These are phyloP conservation scores for Fusarium palustre DNA, from an alignment of 2,329 filamentous ascomycete genomes.

Conservation along the genomic window DNA sequence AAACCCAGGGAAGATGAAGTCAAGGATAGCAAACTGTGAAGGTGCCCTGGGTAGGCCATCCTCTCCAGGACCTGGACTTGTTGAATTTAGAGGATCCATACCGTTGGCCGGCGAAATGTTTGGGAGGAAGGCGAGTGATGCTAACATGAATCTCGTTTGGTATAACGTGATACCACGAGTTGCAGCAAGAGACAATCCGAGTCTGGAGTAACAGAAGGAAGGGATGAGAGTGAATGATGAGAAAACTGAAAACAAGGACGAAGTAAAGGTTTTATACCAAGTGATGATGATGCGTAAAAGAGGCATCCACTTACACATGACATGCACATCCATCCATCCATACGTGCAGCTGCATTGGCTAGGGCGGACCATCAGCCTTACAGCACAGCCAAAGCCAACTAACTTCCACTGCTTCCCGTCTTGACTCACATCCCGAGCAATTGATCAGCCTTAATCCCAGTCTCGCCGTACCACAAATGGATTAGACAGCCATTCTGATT, in stretches of 20 bases:
- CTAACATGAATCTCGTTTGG: conserved; percentile 14
- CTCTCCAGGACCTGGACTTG: conserved; percentile 22
- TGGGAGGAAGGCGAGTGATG: conserved; percentile 16
- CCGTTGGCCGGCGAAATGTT: conserved; percentile 11
- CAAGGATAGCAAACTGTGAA: conserved; percentile 63
- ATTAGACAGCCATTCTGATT: not conserved
- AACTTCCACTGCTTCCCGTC: not conserved
- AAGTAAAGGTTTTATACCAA: conserved; percentile 28
- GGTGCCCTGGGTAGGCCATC: conserved; percentile 22
- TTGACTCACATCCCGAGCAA: conserved; percentile 33
- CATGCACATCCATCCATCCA: not conserved
- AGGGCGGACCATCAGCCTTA: conserved; percentile 24
- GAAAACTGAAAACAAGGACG: not conserved
- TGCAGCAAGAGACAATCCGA: not conserved
- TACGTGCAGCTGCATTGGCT: not conserved
- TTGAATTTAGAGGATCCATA: conserved; percentile 46
- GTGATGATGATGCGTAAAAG: conserved; percentile 3
- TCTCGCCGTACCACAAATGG: conserved; percentile 11
- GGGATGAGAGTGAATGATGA: not conserved
- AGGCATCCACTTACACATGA: conserved; percentile 17
- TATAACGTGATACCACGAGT: not conserved
- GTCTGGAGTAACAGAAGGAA: conserved; percentile 19
- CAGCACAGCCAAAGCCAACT: not conserved
- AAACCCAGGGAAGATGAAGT: conserved; percentile 75
- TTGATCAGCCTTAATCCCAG: not conserved